Evolutionary conservation across 1,139 yeast genomes (phyloP), one percentile per base, ranked within the genome.

Genomic region (Geotrichum europaeum): DNA sequence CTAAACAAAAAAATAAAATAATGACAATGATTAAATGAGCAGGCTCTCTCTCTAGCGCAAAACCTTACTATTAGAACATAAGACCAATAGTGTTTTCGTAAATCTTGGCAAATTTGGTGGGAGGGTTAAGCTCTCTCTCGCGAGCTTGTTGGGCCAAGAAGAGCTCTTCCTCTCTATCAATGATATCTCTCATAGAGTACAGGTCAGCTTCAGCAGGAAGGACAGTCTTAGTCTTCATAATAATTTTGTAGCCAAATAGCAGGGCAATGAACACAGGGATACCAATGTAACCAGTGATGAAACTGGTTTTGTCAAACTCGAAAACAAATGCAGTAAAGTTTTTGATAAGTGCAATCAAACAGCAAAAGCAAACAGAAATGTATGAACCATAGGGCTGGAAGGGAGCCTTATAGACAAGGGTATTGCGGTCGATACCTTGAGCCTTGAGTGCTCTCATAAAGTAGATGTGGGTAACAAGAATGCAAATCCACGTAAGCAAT

Each of bases 241-340:
- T 67, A 53, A 85, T 12, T 74, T 86, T 87, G 78, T 84, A 86
- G 9, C 87, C 89, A 63, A 81, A 69, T 66, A 76, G 80, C 66
- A 82, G 76, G 56, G 82, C 72, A 51, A 85, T 58, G 68, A 81
- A 87, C 32, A 86, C 83, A 40, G 94, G 94, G 61, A 87, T 78
- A 57, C 89, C 89, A 70, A 87, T 85, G 76, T 87, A 87, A 56
- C 92, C 91, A 50, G 94, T 86, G 69, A 87, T 85, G 69, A 87
- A 87, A 43, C 78, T 76, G 75, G 80, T 84, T 75, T 81, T 84
- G 70, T 79, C 82, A 73, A 85, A 85, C 2, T 71, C 72, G 59
- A 76, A 75, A 68, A 87, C 75, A 75, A 87, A 86, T 4, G 84
- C 91, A 0, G 90, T 85, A 72, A 86, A 87, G 72, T 87, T 87